Evolutionary conservation across 2,329 filamentous ascomycete genomes (phyloP), one percentile per base, ranked within the genome.

Genomic region (Pseudonectria buxi): DNA sequence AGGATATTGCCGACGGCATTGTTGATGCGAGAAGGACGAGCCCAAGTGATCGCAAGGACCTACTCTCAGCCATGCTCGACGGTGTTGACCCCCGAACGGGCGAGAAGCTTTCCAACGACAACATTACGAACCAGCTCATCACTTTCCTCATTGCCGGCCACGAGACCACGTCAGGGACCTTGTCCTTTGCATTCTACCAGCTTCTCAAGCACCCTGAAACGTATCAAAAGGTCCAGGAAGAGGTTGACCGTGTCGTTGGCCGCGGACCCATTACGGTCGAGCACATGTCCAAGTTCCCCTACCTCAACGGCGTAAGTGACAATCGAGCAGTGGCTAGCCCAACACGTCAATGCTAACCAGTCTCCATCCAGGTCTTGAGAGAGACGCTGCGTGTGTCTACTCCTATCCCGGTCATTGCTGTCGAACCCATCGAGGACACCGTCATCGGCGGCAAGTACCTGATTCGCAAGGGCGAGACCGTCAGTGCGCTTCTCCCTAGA

Each of bases 131-230:
- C 53, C 84, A 87, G 44, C 75, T 87, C 61, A 78, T 83, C 39
- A 86, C 81, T 0, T 86, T 86, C 45, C 57, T 86, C 9, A 78
- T 82, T 47, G 79, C 79, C 25, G 78, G 79, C 2, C 81, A 85
- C 43, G 83, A 86, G 48, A 88, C 84, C 0, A 83, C 83, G 0
- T 76, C 78, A 2, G 81, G 81, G 3, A 59, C 81, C 12, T 56
- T 87, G 10, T 74, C 78, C 0, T 86, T 84, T 50, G 60, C 71
- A 0, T 74, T 84, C 32, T 81, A 79, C 51, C 68, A 80, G 36
- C 64, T 88, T 3, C 55, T 84, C 24, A 80, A 78, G 52, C 68
- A 81, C 46, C 81, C 81, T 0, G 65, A 70, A 2, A 65, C 67
- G 2, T 76, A 80, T 41, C 61, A 61, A 26, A 77, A 76, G 43